Conservation (phyloP, 306 rosid species). For the Pyrus bretschneideri region DNA sequence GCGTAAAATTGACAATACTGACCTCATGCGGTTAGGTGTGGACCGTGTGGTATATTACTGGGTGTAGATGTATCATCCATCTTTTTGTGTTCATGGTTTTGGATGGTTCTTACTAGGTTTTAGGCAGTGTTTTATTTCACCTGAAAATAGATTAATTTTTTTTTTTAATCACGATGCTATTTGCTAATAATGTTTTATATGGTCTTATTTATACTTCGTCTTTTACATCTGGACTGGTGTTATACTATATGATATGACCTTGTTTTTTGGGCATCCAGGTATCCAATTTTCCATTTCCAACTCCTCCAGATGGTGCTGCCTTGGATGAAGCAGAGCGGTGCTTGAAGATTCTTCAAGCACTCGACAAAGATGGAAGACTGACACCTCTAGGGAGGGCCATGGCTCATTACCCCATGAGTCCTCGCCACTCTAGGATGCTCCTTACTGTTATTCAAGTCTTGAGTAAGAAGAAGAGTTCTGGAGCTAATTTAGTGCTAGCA, state of each 20-base stretch:
- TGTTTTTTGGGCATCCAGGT: constrained; percentile 39
- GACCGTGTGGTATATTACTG: neutral
- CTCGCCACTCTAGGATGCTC: constrained; percentile 93
- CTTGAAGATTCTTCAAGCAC: constrained; percentile 83
- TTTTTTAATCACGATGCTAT: neutral
- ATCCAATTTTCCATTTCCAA: constrained; percentile 81
- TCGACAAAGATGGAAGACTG: constrained; percentile 52
- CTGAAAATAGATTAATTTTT: neutral
- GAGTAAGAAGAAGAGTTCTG: constrained; percentile 35
- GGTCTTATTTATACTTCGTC: neutral
- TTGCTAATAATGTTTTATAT: constrained; percentile 1
- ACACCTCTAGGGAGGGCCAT: constrained; percentile 74
- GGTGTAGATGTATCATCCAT: neutral
- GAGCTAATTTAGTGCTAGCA: constrained; percentile 57
- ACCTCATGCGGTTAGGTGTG: neutral
- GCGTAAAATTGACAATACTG: neutral
- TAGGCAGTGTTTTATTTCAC: constrained; percentile 2
- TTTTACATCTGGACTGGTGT: neutral
- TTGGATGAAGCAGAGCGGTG: constrained; percentile 77
- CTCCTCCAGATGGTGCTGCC: constrained; percentile 57
- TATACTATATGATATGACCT: neutral
- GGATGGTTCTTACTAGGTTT: neutral
- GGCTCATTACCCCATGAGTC: constrained; percentile 89
- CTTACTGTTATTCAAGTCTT: constrained; percentile 60
- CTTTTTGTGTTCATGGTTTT: constrained; percentile 5